These are phyloP conservation scores for Dothideomycetes sp. DNA, from an alignment of 2,329 filamentous ascomycete genomes.

Conservation along the genomic window DNA sequence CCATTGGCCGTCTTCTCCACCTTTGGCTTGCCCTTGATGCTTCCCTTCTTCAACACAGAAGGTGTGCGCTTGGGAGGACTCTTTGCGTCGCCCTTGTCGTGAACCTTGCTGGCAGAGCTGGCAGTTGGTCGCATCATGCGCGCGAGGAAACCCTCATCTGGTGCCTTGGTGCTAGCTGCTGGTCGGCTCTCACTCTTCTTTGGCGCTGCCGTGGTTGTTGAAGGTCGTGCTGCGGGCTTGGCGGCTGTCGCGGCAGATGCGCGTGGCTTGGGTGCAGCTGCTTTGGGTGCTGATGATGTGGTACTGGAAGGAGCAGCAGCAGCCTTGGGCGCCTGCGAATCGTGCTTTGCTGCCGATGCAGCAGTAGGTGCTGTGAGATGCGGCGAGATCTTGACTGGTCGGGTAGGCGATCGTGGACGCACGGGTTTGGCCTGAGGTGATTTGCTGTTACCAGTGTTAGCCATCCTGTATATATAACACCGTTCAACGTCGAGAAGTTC, in stretches of 20 bases:
- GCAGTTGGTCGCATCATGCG: constrained; percentile 74
- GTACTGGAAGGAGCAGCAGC: constrained; percentile 13
- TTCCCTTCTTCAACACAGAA: not conserved
- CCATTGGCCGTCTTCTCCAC: constrained; percentile 4
- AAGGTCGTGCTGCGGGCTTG: constrained; percentile 28
- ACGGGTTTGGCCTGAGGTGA: constrained; percentile 20
- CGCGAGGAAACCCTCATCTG: constrained; percentile 66
- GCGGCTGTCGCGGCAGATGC: constrained; percentile 24
- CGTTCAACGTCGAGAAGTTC: not conserved
- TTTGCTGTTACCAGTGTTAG: not conserved
- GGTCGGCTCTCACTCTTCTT: constrained; percentile 45
- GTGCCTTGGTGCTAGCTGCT: constrained; percentile 42
- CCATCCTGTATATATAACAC: not conserved
- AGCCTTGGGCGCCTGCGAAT: constrained; percentile 19
- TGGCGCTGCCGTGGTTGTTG: constrained; percentile 16
- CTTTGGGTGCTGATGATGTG: constrained; percentile 22
- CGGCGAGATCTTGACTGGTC: constrained; percentile 56
- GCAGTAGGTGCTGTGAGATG: constrained; percentile 62
- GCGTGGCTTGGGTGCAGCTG: constrained; percentile 17
- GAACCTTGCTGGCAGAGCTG: constrained; percentile 56
- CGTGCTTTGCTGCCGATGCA: constrained; percentile 56
- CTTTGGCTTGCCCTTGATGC: not conserved
- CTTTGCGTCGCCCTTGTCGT: constrained; percentile 47
- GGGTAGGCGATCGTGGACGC: constrained; percentile 59
- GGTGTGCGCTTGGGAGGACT: constrained; percentile 11